Base-by-base conservation (phyloP, 2,329 filamentous ascomycete species). In the Pseudogymnoascus pannorum region DNA sequence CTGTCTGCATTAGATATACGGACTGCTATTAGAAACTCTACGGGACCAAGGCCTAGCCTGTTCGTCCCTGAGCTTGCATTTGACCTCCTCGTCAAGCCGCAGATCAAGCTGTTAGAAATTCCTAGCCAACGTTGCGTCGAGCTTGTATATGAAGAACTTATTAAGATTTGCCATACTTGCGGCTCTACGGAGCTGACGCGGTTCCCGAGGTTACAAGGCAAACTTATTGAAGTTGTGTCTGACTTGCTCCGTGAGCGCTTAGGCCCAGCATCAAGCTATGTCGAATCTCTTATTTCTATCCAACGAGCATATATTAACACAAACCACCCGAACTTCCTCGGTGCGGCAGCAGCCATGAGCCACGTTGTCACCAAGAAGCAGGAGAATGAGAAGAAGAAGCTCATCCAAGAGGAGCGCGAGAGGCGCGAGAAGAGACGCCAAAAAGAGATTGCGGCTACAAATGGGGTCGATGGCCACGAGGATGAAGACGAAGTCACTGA, bases 251-350 rank as follows among this genome's bases (percentile, higher is more conserved):
- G 94, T 60, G 94, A 99, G 77, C 85, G 93, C 63, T 81, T 99
- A 5, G 94, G 94, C 1, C 94, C 94, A 9, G 87, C 89, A 61
- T 96, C 93, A 2, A 82, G 77, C 59, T 99, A 99, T 68, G 94
- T 99, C 44, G 94, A 97, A 75, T 97, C 93, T 40, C 81, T 99
- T 64, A 99, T 99, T 67, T 89, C 94, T 24, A 99, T 99, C 64
- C 94, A 99, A 76, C 85, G 94, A 67, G 94, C 94, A 18, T 99
- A 99, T 76, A 97, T 99, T 77, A 99, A 99, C 78, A 99, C 94
- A 42, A 99, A 99, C 72, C 94, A 99, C 73, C 94, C 94, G 57
- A 99, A 99, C 75, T 99, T 99, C 78, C 84, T 97, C 14, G 94
- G 94, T 48, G 94, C 94, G 14, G 93, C 94, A 20, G 93, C 92